A percentile compares a stretch with the other conserved stretches of the same genome.
phyloP scores from a whole-genome alignment of 495 filamentous ascomycete genomes.

The Hypoxylon lenormandii region DNA sequence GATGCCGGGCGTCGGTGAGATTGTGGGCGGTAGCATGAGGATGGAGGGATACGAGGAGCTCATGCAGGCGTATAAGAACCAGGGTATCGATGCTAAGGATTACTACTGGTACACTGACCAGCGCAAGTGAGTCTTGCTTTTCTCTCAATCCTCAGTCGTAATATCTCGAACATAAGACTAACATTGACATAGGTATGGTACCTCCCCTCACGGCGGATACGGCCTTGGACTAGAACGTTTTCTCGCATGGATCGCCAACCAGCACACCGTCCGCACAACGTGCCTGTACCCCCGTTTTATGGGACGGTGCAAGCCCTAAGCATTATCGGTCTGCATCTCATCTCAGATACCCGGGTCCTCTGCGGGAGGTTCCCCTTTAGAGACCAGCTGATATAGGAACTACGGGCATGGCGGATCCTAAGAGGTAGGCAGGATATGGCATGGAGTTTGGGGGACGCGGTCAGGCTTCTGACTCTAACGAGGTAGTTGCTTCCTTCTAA shows the following conservation, averaged over 20 bases:
- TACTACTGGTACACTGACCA: constrained; percentile 99
- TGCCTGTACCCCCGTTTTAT: constrained; percentile 95
- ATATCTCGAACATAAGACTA: constrained; percentile 32
- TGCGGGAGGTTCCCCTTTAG: constrained; percentile 21
- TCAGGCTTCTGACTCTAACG: constrained; percentile 26
- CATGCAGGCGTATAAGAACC: constrained; percentile 85
- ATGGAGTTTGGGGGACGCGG: constrained; percentile 40
- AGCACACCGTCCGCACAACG: constrained; percentile 89
- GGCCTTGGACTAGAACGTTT: constrained; percentile 95
- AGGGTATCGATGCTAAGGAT: constrained; percentile 83
- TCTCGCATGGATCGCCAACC: constrained; percentile 93
- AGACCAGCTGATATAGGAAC: constrained; percentile 8
- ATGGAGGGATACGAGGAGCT: constrained; percentile 94
- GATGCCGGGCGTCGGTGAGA: constrained; percentile 97
- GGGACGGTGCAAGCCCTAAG: constrained; percentile 88
- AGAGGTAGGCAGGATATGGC: constrained; percentile 5
- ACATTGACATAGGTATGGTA: constrained; percentile 77
- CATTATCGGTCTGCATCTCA: constrained; percentile 9
- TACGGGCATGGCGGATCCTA: constrained; percentile 18
- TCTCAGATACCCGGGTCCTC: constrained; percentile 13
- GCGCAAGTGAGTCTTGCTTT: constrained; percentile 78
- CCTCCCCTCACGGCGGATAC: constrained; percentile 93
- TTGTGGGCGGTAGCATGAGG: constrained; percentile 96
- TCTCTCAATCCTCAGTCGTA: background rate
- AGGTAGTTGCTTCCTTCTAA: constrained; percentile 24